Percentiles rank a stretch among this genome's conserved stretches.
phyloP scores from a whole-genome alignment of 2,329 filamentous ascomycete genomes.

The Parastagonospora avenae region DNA sequence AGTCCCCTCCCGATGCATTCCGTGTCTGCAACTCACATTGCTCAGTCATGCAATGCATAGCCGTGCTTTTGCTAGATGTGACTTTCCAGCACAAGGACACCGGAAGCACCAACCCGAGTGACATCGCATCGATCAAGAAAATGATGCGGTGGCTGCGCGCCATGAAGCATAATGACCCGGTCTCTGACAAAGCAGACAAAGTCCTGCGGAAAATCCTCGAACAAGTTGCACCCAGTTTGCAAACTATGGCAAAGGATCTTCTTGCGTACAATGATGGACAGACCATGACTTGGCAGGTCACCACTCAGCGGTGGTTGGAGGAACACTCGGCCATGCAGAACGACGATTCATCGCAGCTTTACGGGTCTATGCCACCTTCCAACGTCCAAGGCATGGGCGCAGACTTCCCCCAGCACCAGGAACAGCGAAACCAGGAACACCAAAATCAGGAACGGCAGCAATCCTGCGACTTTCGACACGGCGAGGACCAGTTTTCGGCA shows the following conservation, averaged over 20 bases:
- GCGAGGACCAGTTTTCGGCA: neutral
- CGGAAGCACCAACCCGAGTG: conserved; percentile 25
- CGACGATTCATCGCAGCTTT: no score
- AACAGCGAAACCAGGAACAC: no score
- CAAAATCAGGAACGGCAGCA: neutral
- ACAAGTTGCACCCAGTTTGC: conserved; percentile 15
- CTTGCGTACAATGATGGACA: conserved; percentile 3
- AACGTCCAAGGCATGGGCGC: no score
- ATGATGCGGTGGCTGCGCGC: conserved; percentile 39
- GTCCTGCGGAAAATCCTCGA: conserved; percentile 22
- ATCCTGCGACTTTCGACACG: neutral
- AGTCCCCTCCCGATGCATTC: neutral
- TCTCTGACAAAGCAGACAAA: conserved; percentile 38
- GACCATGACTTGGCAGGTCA: neutral
- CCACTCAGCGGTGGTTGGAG: neutral
- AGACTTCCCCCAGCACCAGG: no score
- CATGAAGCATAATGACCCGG: conserved; percentile 34
- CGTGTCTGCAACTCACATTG: neutral
- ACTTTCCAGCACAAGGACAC: conserved; percentile 36
- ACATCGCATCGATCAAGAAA: conserved; percentile 40
- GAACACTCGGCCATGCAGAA: no score
- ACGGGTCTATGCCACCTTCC: no score
- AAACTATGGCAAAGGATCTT: conserved; percentile 17
- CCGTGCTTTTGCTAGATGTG: conserved; percentile 46
- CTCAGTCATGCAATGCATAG: conserved; percentile 45